Base-by-base conservation (phyloP, 1,284 basidiomycete genomes). In the Leccinum subatratum region DNA sequence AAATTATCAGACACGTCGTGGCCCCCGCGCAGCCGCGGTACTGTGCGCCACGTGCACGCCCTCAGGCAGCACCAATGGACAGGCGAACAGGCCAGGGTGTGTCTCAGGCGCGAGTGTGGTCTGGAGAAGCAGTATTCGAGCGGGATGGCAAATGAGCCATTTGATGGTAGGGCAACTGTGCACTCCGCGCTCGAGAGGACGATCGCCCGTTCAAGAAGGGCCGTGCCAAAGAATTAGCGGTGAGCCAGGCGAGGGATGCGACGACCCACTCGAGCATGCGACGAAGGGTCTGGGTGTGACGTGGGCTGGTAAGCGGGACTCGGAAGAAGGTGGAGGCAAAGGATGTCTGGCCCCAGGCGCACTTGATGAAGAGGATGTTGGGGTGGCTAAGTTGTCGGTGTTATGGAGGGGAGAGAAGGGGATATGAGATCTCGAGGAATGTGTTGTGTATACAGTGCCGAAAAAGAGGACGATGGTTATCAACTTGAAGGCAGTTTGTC, bases 161-260 rank as follows among this genome's bases (percentile, higher is more conserved):
- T n/a, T n/a, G 45, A n/a, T 45, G 91, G 91, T 6, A 93, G 76
- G 20, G 81, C 74, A 16, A 93, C 79, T 18, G 93, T 81, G 72
- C 96, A 98, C 72, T 90, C 84, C 1, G 91, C 96, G 1, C 37
- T 39, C 37, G 37, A 39, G 14, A 83, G 79, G n/a, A 86, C 79
- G 67, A 87, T 85, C 70, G 95, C 78, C 30, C 95, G 87, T 96
- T 95, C 72, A 97, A 95, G 82, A 93, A 89, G 80, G 45, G 18
- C 4, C 7, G 45, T n/a, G 45, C 37, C 37, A 39, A 39, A 39
- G 37, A 16, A 39, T 39, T 39, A 39, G 16, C 37, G n/a, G 83
- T 76, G 59, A 89, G 77, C 93, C 93, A 96, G 56, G 86, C 81
- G 20, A 78, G 74, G 6, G 91, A 39, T 7, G 39, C 39, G 39